Conservation (phyloP, 495 filamentous ascomycete genomes). For the Talaromyces borbonicus region DNA sequence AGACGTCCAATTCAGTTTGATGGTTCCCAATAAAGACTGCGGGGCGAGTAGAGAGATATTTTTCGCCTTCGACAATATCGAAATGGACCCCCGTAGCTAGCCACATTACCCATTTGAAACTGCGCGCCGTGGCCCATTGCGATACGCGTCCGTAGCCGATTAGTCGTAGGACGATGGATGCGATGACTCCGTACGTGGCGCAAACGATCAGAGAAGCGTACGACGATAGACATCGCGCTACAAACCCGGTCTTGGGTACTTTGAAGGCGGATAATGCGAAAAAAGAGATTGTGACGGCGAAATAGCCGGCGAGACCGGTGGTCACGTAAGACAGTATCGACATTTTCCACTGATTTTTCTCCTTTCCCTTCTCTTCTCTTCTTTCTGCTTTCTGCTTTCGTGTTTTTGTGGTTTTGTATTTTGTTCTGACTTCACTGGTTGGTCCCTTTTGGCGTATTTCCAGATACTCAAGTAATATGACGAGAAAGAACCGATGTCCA, state of each 20-base stretch:
- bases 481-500: no score
- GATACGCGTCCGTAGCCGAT: slow-evolving; percentile 62
- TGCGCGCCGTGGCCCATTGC: slow-evolving; percentile 75
- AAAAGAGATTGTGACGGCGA: slow-evolving; percentile 44
- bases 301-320: slow-evolving; percentile 45
- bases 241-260: slow-evolving; percentile 51
- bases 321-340: slow-evolving; percentile 35
- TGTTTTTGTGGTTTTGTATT: neutral
- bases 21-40: slow-evolving; percentile 91
- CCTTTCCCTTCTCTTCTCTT: no score
- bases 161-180: slow-evolving; percentile 60
- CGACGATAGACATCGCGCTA: slow-evolving; percentile 60
- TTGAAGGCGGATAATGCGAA: slow-evolving; percentile 46
- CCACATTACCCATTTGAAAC: slow-evolving; percentile 76
- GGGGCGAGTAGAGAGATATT: slow-evolving; percentile 60
- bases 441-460: no score
- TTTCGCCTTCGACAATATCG: slow-evolving; percentile 55
- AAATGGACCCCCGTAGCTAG: slow-evolving; percentile 71
- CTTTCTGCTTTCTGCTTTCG: no score
- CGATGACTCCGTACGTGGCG: slow-evolving; percentile 69
- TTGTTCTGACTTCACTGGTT: no score
- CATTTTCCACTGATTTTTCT: no score
- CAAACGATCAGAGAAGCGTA: slow-evolving; percentile 54
- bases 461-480: no score
- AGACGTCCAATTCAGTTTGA: slow-evolving; percentile 88